phyloP scores from a whole-genome alignment of 2,329 filamentous ascomycete species.

The Fusarium transvaalense region DNA sequence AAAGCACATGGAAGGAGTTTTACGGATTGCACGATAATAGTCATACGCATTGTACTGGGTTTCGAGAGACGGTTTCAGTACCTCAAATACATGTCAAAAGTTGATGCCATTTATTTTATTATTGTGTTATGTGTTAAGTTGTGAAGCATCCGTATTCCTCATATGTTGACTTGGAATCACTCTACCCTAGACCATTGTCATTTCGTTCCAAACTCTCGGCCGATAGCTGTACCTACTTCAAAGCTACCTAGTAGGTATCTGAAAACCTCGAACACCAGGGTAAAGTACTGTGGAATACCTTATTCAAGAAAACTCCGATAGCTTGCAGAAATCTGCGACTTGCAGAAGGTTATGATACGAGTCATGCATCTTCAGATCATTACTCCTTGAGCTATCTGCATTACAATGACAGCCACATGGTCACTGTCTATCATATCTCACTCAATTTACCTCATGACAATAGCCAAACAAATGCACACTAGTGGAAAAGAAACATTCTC shows the following conservation, averaged over 20 bases:
- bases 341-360: neutral
- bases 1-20: slow-evolving; percentile 42
- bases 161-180: neutral
- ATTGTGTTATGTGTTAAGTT: neutral
- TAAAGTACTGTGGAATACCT: no score
- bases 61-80: slow-evolving; percentile 23
- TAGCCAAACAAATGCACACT: neutral
- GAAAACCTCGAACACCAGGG: no score
- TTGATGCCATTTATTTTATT: slow-evolving; percentile 4
- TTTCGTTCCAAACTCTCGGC: neutral
- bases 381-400: neutral
- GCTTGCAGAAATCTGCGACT: neutral
- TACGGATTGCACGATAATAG: slow-evolving; percentile 33
- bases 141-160: neutral
- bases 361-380: neutral
- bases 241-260: no score
- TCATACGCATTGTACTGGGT: slow-evolving; percentile 27
- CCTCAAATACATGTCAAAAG: slow-evolving; percentile 31
- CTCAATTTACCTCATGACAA: neutral
- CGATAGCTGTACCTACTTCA: neutral
- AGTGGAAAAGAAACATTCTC: neutral
- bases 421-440: neutral
- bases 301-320: no score
- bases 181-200: slow-evolving; percentile 3
- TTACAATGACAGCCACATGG: neutral